Conservation (phyloP, 768 basidiomycete species). For the Lactifluus piperatus region DNA sequence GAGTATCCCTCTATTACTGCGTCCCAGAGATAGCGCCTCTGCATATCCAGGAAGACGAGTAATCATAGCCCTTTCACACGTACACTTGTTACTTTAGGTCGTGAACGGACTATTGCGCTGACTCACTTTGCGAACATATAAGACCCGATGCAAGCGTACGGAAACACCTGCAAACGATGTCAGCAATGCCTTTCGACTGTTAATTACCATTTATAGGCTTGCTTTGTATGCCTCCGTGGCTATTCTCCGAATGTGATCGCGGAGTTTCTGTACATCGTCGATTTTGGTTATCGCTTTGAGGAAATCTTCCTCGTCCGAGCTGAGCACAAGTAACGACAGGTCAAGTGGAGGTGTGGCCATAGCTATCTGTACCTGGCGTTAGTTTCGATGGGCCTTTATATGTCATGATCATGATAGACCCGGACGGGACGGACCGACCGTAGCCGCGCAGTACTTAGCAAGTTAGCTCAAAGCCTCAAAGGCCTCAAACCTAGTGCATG, state of each 20-base stretch:
- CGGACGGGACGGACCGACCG: no score
- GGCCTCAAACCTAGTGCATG: no score
- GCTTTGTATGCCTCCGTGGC: conserved; percentile 11
- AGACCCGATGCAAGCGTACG: conserved; percentile 26
- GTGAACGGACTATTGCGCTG: neutral
- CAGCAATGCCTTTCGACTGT: neutral
- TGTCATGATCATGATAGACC: no score
- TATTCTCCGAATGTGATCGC: conserved; percentile 1
- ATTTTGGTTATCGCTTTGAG: conserved; percentile 2
- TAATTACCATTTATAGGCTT: neutral
- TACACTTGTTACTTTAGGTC: neutral
- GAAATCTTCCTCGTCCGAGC: neutral
- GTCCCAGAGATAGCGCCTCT: conserved; percentile 30
- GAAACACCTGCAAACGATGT: conserved; percentile 22
- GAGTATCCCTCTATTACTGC: conserved; percentile 30
- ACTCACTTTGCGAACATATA: conserved; percentile 24
- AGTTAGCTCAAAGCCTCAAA: no score
- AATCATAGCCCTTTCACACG: conserved; percentile 21
- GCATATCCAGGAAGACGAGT: conserved; percentile 24
- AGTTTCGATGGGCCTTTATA: no score
- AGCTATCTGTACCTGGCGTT: neutral
- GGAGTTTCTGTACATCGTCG: conserved; percentile 2
- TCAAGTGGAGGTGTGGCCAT: neutral
- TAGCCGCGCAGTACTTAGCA: no score
- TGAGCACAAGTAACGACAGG: conserved; percentile 8